Evolutionary conservation across 2,329 filamentous ascomycete species (phyloP), one percentile per base, ranked within the genome.

Genomic region (Akanthomyces muscarius): DNA sequence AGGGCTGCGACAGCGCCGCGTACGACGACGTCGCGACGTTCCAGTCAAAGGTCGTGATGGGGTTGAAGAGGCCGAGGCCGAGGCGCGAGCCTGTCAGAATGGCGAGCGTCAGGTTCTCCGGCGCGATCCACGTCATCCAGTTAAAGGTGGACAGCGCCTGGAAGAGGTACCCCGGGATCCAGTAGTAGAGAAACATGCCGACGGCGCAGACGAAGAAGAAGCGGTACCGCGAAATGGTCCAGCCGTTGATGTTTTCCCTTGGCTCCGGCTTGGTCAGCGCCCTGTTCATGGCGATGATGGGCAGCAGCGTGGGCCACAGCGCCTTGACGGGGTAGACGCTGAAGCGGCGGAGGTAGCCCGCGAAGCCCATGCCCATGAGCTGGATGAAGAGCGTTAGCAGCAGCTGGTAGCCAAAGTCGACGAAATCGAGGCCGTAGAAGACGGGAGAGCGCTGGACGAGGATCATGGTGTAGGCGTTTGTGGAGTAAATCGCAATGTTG

Each of bases 111-210:
- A 74, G 69, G 63, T 80, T 80, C 14, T 73, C 65, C 0, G 82
- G 81, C 0, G 77, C 72, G 60, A 85, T 85, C 82, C 82, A 86
- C 0, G 80, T 79, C 64, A 84, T 77, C 81, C 82, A 86, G 71
- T 77, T 81, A 70, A 86, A 85, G 36, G 75, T 70, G 5, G 75
- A 72, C 30, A 85, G 67, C 16, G 78, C 80, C 6, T 71, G 72
- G 67, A 83, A 83, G 44, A 84, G 71, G 66, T 76, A 82, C 62
- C 78, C 76, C 0, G 82, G 82, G 57, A 84, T 77, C 80, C 80
- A 83, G 68, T 81, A 84, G 69, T 80, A 84, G 16, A 81, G 64
- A 57, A 83, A 83, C 77, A 82, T 82, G 65, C 71, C 72, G 1
- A 65, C 68, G 53, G 79, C 79, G 3, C 74, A 69, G 44, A 75